Conservation (phyloP, 2,329 filamentous ascomycete genomes). For the Aspergillus fumigatus region DNA sequence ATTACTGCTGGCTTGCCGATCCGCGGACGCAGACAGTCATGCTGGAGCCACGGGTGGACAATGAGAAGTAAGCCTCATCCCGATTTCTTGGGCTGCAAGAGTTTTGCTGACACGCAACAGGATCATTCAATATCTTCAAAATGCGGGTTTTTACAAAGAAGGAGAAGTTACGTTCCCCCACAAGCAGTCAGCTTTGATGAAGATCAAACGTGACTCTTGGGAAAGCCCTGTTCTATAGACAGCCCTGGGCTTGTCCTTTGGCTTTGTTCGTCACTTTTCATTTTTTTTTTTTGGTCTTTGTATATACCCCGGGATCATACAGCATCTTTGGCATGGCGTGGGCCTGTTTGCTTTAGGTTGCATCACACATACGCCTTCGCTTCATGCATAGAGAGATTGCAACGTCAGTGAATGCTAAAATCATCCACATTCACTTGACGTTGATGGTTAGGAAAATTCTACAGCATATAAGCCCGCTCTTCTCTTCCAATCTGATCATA, state of each 20-base stretch:
- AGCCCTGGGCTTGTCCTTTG: neutral
- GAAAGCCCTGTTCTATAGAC: conserved; percentile 59
- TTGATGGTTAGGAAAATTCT: neutral
- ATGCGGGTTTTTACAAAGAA: conserved; percentile 78
- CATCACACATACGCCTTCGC: neutral
- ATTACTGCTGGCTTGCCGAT: conserved; percentile 76
- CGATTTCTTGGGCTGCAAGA: neutral
- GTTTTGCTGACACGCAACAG: conserved; percentile 37
- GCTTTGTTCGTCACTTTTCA: neutral
- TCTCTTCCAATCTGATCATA: neutral
- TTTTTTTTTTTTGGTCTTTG: neutral
- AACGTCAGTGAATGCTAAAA: neutral
- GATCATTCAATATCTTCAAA: conserved; percentile 65
- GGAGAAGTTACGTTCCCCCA: conserved; percentile 82
- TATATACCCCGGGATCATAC: neutral
- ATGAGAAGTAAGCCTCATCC: conserved; percentile 63
- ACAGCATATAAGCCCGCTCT: neutral
- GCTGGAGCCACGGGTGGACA: conserved; percentile 88
- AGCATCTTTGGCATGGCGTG: neutral
- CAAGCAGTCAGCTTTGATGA: conserved; percentile 86
- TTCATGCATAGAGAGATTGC: neutral
- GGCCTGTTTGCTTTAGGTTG: neutral
- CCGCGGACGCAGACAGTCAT: conserved; percentile 76
- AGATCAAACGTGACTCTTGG: conserved; percentile 75
- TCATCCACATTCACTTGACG: neutral